A percentile compares a stretch with the other conserved stretches of the same genome.
Conservation (phyloP, 2,329 filamentous ascomycete species). For the Amphichorda felina region DNA sequence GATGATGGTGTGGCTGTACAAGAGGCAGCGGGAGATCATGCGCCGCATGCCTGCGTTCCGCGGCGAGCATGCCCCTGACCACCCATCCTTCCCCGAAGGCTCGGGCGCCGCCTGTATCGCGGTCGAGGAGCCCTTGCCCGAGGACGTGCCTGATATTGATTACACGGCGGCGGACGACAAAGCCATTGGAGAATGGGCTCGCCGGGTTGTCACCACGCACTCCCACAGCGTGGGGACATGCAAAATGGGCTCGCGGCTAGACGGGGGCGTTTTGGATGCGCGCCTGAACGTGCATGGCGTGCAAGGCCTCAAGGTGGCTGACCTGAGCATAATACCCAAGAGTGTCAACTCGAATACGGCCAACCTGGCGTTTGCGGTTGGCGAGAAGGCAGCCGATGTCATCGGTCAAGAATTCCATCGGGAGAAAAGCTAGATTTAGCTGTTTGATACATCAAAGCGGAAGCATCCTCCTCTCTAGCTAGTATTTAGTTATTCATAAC, state of each 20-base stretch:
- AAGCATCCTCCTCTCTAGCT: neutral
- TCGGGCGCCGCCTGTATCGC: constrained; percentile 23
- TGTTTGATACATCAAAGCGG: neutral
- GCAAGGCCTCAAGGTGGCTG: constrained; percentile 22
- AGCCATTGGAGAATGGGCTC: constrained; percentile 27
- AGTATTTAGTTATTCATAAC: too few relatives aligned
- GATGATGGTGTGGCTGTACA: constrained; percentile 51
- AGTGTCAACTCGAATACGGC: constrained; percentile 30
- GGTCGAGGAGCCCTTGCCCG: constrained; percentile 9
- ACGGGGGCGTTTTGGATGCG: constrained; percentile 26
- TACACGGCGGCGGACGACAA: constrained; percentile 36
- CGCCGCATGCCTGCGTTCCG: constrained; percentile 40
- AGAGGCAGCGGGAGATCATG: constrained; percentile 47
- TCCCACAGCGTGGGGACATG: constrained; percentile 31
- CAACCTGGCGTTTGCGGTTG: constrained; percentile 25
- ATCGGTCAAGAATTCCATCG: constrained; percentile 7
- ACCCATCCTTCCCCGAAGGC: constrained; percentile 28
- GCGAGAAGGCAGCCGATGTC: constrained; percentile 20
- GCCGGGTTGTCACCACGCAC: constrained; percentile 21
- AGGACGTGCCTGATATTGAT: constrained; percentile 23
- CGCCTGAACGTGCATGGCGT: constrained; percentile 27
- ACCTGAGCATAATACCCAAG: constrained; percentile 17
- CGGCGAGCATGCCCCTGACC: constrained; percentile 26
- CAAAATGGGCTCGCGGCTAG: constrained; percentile 24
- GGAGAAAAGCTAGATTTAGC: neutral